Evolutionary conservation across 2,329 filamentous ascomycete species (phyloP), one percentile per base, ranked within the genome.

Genomic region (Chaetothyriales sp.): DNA sequence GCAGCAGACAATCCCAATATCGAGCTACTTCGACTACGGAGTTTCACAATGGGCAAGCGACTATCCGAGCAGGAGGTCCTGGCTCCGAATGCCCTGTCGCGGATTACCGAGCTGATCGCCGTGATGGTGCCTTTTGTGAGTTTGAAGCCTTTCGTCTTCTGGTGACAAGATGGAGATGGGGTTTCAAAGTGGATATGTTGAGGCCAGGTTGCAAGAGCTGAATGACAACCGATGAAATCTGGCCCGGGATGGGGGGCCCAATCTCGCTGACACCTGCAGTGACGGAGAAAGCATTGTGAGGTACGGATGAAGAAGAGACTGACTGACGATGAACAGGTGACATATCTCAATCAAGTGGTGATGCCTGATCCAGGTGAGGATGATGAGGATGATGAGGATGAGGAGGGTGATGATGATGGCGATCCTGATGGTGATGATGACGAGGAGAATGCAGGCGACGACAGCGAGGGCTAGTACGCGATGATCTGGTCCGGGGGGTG

Each of bases 101-200:
- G 76, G 61, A 73, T 95, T 49, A 72, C 74, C 48, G 73, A 76
- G 42, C 68, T 87, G 19, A 70, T 95, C 57, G 70, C 73, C 28
- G 74, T 78, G 48, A 77, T 95, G 76, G 79, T 80, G 55, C 81
- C 81, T 43, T 94, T 90, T 70, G 87, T 93, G 70, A 83, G 85
- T 77, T 53, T 46, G 56, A 10, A 39, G 32, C 15, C 12, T 39
- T 39, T 32, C 28, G 28, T 32, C 8, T 5, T 32, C 28, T 32
- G 2, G 7, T 32, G 3, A 9, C 8, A 3, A 32, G 28, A 32
- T 10, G n/a, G n/a, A 32, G 12, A 10, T 9, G 8, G 12, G 12
- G 28, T 32, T 32, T 7, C 25, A 28, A 28, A 28, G 25, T 28
- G 25, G 25, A 9, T 28, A 9, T 28, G 25, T 10, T 9, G 28